Evolutionary conservation across 169 alveolate genomes (phyloP), one percentile per base, ranked within the genome.

Genomic region (Blepharisma undulans): DNA sequence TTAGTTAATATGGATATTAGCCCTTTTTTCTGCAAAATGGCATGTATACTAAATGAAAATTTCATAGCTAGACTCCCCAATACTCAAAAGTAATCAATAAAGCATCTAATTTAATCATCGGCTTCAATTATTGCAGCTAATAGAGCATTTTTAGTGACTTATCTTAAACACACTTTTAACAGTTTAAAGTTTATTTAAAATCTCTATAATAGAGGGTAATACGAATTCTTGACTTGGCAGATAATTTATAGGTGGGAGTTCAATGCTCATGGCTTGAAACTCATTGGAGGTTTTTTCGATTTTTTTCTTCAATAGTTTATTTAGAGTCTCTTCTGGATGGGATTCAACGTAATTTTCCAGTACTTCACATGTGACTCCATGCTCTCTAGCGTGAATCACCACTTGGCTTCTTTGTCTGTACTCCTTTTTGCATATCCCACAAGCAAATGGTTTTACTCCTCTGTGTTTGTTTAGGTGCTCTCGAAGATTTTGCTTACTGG

Each of bases 401-500:
- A 48, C 34, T 84, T 84, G 77, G 81, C 89, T 84, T 36, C 34
- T n/a, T 32, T 84, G 78, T 25, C 89, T 33, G 34, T 32, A 84
- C 16, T 30, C 18, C 16, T 32, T 59, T 10, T 84, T 59, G 89
- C 89, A 84, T 32, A 59, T 22, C 27, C 36, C 29, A 77, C 89
- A 84, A 1, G 22, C 78, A 84, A 84, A 48, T 12, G 89, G 89
- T 10, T 84, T 84, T 34, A 22, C 78, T 48, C 78, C 89, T 21
- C 32, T 84, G 78, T 84, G 89, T n/a, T n/a, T 34, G 36, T 84
- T 34, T n/a, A 48, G 8, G n/a, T 84, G 89, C 60, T 84, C 79
- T 25, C 36, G 27, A 0, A 84, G 89, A 30, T 84, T 84, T 25
- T 84, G 89, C 82, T 84, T 84, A 32, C 61, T 36, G 3, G 78